A percentile compares a stretch with the other conserved stretches of the same genome.
These are phyloP conservation scores for Monilinia vaccinii-corymbosi DNA, from an alignment of 2,329 filamentous ascomycete species.

Conservation along the genomic window DNA sequence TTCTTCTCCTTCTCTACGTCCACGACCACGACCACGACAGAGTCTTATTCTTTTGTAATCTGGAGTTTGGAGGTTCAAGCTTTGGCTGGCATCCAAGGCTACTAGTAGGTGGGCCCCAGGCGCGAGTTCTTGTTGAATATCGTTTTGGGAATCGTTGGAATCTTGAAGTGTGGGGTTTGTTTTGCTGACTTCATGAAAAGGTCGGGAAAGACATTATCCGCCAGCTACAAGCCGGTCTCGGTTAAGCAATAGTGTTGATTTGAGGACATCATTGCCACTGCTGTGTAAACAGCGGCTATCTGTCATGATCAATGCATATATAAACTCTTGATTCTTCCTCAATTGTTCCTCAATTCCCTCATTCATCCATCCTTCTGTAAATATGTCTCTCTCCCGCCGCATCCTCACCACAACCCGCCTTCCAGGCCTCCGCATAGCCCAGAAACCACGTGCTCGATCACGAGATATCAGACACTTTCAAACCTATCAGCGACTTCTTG, in stretches of 20 bases:
- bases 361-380: background rate
- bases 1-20: background rate
- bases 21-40: background rate
- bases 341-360: background rate
- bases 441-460: background rate
- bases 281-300: background rate
- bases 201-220: conserved; percentile 11
- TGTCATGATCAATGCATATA: background rate
- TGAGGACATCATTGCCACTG: background rate
- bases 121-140: background rate
- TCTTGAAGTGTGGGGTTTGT: background rate
- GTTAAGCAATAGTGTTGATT: background rate
- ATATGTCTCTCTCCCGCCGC: conserved; percentile 7
- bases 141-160: background rate
- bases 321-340: background rate
- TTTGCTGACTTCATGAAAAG: too few relatives aligned
- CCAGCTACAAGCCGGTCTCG: background rate
- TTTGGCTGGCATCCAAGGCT: background rate
- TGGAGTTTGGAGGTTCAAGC: background rate
- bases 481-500: conserved; percentile 1
- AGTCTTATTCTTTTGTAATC: background rate
- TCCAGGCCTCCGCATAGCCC: background rate
- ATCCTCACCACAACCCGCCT: conserved; percentile 4
- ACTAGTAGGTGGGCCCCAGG: too few relatives aligned
- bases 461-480: conserved; percentile 8